Base-by-base conservation (phyloP, 768 basidiomycete species). In the Leccinum pellstonianum region DNA sequence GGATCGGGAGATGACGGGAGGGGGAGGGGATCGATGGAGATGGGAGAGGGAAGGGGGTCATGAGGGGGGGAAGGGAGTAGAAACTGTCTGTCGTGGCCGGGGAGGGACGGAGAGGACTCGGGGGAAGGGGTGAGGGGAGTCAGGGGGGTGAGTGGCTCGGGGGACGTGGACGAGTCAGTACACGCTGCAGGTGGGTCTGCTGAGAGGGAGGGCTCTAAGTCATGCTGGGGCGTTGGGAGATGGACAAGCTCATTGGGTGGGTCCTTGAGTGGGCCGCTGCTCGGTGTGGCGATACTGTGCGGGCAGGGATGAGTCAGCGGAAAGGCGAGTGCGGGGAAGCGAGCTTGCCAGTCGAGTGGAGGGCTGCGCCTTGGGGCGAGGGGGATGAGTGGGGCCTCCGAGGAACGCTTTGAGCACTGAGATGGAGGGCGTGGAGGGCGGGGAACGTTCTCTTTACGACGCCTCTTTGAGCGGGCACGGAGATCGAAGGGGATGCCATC, bases 41-140 rank as follows among this genome's bases (percentile, higher is more conserved):
- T 35, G 1, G 63, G 54, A 12, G 57, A 58, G 14, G 64, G 53
- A 0, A 58, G 41, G n/a, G 64, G 41, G 19, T 63, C 61, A 0
- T 53, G 61, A 2, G 60, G 60, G 2, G 65, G 58, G 0, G 67
- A 55, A 5, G 55, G 55, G 0, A 49, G 62, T 0, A 53, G 37
- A n/a, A 25, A 8, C 15, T 62, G 68, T 70, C 67, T 54, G 57
- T 71, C 70, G 56, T 72, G 70, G 12, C 68, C 66, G 17, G 70
- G 66, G 52, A 64, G 58, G 6, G 65, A 66, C 0, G 69, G 68
- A 2, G 70, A 70, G 0, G 65, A 56, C 5, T 63, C 60, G 14
- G 67, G 65, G 3, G 66, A 63, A 6, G 68, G 65, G 15, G 70
- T 64, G 21, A 71, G 61, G 0, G 68, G 70, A 10, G 70, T 61